A percentile compares a stretch with the other conserved stretches of the same genome.
phyloP scores from a whole-genome alignment of 768 basidiomycete species.

The Roridomyces roridus region DNA sequence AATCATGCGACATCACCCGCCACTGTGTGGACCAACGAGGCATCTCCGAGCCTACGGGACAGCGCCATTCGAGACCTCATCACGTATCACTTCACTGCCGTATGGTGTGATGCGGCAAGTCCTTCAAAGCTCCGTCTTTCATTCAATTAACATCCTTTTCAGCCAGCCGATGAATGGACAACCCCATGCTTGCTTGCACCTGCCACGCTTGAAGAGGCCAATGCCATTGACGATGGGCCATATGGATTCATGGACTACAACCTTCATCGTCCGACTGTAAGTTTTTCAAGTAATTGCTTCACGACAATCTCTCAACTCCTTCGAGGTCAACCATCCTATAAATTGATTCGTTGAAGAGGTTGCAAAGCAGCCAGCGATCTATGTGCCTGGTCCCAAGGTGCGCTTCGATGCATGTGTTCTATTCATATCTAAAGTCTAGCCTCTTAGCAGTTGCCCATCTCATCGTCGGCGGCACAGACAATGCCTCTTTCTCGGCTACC shows the following conservation, averaged over 20 bases:
- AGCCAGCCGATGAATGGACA: neutral
- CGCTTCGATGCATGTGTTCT: too few species aligned
- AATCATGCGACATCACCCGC: neutral
- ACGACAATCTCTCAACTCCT: neutral
- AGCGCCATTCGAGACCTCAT: neutral
- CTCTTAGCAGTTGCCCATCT: neutral
- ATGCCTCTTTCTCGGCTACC: neutral
- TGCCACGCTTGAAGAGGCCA: neutral
- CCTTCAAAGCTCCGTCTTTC: neutral
- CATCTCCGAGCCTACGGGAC: neutral
- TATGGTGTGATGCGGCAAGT: neutral
- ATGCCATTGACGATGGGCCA: neutral
- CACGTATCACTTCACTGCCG: neutral
- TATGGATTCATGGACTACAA: constrained; percentile 22
- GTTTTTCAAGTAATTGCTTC: neutral
- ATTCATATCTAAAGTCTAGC: too few species aligned
- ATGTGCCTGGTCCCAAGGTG: neutral
- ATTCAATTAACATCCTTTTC: neutral
- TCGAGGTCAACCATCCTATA: constrained; percentile 14
- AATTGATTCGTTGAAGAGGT: neutral
- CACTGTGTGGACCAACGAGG: neutral
- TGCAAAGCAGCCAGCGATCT: neutral
- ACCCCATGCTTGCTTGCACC: neutral
- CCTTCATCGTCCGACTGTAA: constrained; percentile 12
- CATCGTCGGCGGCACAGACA: neutral